Percentiles rank a stretch among this genome's conserved stretches.
Conservation (phyloP, 164 flowering plant species). For the Pachysandra terminalis region DNA sequence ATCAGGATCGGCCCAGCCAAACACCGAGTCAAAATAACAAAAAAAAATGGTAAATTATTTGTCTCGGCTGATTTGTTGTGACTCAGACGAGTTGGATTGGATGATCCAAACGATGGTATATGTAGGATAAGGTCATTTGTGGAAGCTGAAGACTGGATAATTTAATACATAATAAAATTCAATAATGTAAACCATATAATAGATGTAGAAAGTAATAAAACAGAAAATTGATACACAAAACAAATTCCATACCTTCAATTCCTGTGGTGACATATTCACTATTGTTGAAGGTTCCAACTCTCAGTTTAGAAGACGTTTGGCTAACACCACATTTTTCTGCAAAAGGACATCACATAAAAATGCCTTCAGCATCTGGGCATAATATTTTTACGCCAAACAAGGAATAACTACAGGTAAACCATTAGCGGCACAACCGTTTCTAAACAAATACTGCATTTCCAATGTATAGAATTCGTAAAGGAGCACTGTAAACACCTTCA, state of each 20-base stretch:
- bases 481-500: no score
- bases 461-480: neutral
- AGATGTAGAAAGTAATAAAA: neutral
- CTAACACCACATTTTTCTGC: constrained; percentile 58
- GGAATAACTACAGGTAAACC: neutral
- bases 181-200: no score
- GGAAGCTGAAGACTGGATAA: no score
- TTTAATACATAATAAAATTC: no score
- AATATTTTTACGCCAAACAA: neutral
- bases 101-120: no score
- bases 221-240: neutral
- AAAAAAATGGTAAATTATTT: no score
- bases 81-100: no score
- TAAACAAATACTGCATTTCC: neutral
- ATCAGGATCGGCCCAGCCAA: no score
- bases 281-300: constrained; percentile 80
- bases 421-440: neutral
- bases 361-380: neutral
- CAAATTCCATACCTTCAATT: constrained; percentile 60
- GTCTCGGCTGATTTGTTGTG: no score
- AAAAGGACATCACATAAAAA: neutral
- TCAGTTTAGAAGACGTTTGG: constrained; percentile 63
- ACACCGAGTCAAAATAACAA: no score
- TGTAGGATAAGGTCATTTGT: no score
- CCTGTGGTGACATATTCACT: constrained; percentile 73